phyloP scores from a whole-genome alignment of 352 stramenopile genomes.

The Globisporangium radiosum region DNA sequence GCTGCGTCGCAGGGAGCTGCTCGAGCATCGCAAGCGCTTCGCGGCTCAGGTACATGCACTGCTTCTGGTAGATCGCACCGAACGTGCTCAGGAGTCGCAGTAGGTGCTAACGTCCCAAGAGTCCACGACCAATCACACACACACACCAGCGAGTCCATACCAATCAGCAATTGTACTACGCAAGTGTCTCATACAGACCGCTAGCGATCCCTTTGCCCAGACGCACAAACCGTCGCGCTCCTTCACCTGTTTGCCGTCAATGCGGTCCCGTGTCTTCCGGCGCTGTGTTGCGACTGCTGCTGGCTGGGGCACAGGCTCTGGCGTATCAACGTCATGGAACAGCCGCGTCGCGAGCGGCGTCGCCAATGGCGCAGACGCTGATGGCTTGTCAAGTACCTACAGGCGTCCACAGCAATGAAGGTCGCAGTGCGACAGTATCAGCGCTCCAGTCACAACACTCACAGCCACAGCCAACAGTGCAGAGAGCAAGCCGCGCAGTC shows the following conservation, averaged over 20 bases:
- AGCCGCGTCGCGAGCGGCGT: conserved; percentile 15
- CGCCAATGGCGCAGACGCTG: neutral
- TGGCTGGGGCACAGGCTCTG: neutral
- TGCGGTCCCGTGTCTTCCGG: neutral
- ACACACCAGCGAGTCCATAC: too few species aligned
- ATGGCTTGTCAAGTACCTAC: conserved; percentile 1
- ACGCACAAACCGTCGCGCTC: too few species aligned
- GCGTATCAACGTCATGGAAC: conserved; percentile 12
- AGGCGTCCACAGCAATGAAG: neutral
- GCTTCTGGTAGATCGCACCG: conserved; percentile 65
- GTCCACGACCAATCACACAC: too few species aligned
- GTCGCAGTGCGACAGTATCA: too few species aligned
- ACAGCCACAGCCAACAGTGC: too few species aligned
- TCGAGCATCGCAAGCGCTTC: conserved; percentile 88
- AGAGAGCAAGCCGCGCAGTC: neutral
- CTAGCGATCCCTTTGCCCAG: too few species aligned
- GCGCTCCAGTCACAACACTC: too few species aligned
- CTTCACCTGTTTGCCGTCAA: conserved; percentile 8
- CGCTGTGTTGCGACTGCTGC: neutral
- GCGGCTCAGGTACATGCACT: conserved; percentile 72
- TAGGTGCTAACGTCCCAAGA: conserved; percentile 20
- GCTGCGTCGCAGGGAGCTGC: conserved; percentile 76
- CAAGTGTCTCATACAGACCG: too few species aligned
- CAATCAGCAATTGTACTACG: too few species aligned
- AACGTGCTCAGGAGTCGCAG: conserved; percentile 60